Conservation (phyloP, 2,329 filamentous ascomycete genomes). For the Talaromyces piceae region DNA sequence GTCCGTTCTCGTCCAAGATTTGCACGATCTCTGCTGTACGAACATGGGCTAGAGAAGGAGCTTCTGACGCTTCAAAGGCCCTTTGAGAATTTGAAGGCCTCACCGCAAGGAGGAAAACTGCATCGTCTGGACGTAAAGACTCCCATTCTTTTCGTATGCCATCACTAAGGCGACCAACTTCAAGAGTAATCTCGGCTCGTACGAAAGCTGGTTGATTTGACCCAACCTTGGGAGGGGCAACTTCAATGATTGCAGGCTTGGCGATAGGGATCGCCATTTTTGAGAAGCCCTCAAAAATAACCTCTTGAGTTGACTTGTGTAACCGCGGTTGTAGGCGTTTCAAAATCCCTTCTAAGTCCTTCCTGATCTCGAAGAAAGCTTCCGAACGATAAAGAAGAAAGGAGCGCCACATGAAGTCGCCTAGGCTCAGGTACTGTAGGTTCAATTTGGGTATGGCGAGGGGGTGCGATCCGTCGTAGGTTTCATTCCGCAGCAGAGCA, state of each 20-base stretch:
- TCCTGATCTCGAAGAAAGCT: slow-evolving; percentile 86
- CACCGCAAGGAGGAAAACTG: slow-evolving; percentile 77
- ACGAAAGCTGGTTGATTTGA: slow-evolving; percentile 76
- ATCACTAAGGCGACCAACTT: slow-evolving; percentile 71
- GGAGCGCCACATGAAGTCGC: slow-evolving; percentile 94
- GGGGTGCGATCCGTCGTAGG: slow-evolving; percentile 78
- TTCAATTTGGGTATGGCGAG: slow-evolving; percentile 91
- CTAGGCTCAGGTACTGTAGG: slow-evolving; percentile 87
- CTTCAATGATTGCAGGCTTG: slow-evolving; percentile 80
- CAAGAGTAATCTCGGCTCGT: slow-evolving; percentile 75
- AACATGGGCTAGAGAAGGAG: slow-evolving; percentile 51
- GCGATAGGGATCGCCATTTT: slow-evolving; percentile 85
- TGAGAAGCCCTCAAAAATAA: slow-evolving; percentile 72
- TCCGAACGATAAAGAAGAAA: slow-evolving; percentile 84
- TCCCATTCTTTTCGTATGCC: slow-evolving; percentile 84
- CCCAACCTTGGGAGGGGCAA: slow-evolving; percentile 74
- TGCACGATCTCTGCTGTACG: slow-evolving; percentile 81
- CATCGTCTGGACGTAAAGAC: slow-evolving; percentile 73
- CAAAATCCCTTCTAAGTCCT: slow-evolving; percentile 77
- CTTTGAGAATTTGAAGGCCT: slow-evolving; percentile 39
- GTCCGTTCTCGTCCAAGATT: slow-evolving; percentile 77
- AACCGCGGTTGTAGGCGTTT: slow-evolving; percentile 68
- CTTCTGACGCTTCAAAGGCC: slow-evolving; percentile 2
- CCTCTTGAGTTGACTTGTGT: slow-evolving; percentile 56
- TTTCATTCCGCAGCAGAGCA: slow-evolving; percentile 70